Evolutionary conservation across 768 basidiomycete genomes (phyloP), one percentile per base, ranked within the genome.

Genomic region (Phanerodontia chrysosporium): DNA sequence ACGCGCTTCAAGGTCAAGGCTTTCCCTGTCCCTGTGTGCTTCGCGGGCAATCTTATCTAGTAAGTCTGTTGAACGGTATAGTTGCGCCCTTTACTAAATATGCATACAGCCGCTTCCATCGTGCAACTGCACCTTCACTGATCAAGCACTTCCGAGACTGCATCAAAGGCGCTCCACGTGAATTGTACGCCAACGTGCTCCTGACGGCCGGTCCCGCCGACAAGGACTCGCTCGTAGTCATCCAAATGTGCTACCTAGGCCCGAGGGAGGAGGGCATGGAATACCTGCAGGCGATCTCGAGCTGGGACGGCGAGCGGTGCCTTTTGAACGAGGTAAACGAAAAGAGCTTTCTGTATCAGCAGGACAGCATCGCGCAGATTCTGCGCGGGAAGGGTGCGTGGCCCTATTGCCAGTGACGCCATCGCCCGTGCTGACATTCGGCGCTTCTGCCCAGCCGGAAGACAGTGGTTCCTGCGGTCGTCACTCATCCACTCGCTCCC

Each of bases 71-170:
- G 22, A 29, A 21, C 54, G 55, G 32, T 27, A 18, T 44, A 24
- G 55, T 8, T 14, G n/a, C 48, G 2, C 44, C 39, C n/a, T 32
- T 5, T 27, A n/a, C n/a, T n/a, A n/a, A n/a, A n/a, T n/a, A n/a
- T n/a, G n/a, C n/a, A n/a, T n/a, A n/a, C n/a, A 95, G 93, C 72
- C 89, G 91, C 36, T 97, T 96, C 75, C 86, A 92, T 70, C 83
- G 80, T 49, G 82, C 85, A n/a, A 95, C 92, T 0, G 88, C 95
- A 0, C 86, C 92, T 3, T 92, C 90, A 4, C 82, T 96, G 46
- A 85, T 97, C 69, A 88, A 86, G 63, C 95, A 96, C 73, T 92
- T 94, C 75, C 85, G 95, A 25, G 95, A 97, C 71, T 95, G 92
- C 67, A 82, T 95, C 75, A 95, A 95, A 68, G 85, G 86, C 42